Percentiles rank a stretch among this genome's conserved stretches.
phyloP scores from a whole-genome alignment of 768 basidiomycete species.

The Suillus ampliporus region DNA sequence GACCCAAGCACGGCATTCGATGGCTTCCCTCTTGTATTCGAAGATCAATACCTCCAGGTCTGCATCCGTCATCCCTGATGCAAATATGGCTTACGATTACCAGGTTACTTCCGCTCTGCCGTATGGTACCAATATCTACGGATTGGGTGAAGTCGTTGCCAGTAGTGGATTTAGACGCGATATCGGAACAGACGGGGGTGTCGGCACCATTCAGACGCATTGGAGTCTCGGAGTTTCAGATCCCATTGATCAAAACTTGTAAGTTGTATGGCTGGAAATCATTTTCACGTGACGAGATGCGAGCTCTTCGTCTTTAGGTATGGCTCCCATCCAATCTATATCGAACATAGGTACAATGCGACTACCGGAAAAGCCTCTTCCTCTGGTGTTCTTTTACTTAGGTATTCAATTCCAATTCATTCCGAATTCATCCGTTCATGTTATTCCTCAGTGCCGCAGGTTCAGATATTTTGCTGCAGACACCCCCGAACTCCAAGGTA shows the following conservation, averaged over 20 bases:
- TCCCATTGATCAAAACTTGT: conserved; percentile 72
- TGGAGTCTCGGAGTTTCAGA: conserved; percentile 70
- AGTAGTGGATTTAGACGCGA: conserved; percentile 72
- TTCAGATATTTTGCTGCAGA: conserved; percentile 70
- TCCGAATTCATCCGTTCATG: conserved; percentile 6
- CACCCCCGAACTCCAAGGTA: conserved; percentile 54
- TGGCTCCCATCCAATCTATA: conserved; percentile 75
- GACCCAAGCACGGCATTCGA: conserved; percentile 58
- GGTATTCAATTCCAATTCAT: conserved; percentile 39
- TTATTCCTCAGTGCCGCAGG: conserved; percentile 59
- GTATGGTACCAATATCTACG: conserved; percentile 72
- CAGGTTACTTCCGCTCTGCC: conserved; percentile 72
- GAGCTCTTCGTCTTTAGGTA: conserved; percentile 47
- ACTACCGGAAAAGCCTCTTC: conserved; percentile 57
- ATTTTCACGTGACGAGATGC: neutral
- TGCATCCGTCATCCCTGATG: neutral
- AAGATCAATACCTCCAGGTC: conserved; percentile 75
- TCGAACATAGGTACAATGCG: conserved; percentile 70
- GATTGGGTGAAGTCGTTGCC: conserved; percentile 74
- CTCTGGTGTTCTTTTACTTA: conserved; percentile 82
- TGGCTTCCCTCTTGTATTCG: conserved; percentile 69
- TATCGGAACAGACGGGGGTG: conserved; percentile 52
- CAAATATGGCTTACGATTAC: neutral
- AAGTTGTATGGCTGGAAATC: conserved; percentile 27
- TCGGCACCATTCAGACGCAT: conserved; percentile 66